Base-by-base conservation (phyloP, 1,139 yeast species). In the Suhomyces guaymorum region DNA sequence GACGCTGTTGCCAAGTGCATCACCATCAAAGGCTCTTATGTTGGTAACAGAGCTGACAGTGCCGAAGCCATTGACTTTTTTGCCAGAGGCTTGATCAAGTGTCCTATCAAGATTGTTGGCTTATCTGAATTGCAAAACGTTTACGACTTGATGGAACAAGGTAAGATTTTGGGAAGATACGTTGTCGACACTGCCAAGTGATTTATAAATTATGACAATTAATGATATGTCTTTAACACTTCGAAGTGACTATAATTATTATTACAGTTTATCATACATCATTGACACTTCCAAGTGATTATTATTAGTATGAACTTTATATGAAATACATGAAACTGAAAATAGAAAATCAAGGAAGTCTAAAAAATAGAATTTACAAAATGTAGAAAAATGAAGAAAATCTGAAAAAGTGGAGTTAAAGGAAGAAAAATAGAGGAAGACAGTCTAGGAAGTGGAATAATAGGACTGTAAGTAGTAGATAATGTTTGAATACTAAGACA, bases 41-140 rank as follows among this genome's bases (percentile, higher is more conserved):
- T 82, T 40, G 90, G 90, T 55, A 82, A 82, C 76, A 77, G 90
- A 70, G 85, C 84, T 44, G 89, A 82, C 59, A 73, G 87, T 27
- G 73, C 84, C 48, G 89, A 81, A 63, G 89, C 90, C 37, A 61
- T 82, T 48, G 88, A 82, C 51, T 82, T 82, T 73, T 82, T 80
- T 60, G 36, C 73, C 40, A 74, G 88, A 68, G 89, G 89, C 39
- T 66, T 79, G 52, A 78, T 82, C 50, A 70, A 75, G 53, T 77
- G 87, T 42, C 85, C 88, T 50, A 80, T 81, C 62, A 78, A 80
- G 67, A 56, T 82, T 54, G 83, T 80, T 41, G 86, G 86, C 23
- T 70, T 82, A 52, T 75, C 84, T 32, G 80, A 79, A 51, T 68
- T 82, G 49, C 78, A 82, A 52, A 56, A 61, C 37, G 78, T 81